Base-by-base conservation (phyloP, 2,329 filamentous ascomycete genomes). In the Botrytis paeoniae region DNA sequence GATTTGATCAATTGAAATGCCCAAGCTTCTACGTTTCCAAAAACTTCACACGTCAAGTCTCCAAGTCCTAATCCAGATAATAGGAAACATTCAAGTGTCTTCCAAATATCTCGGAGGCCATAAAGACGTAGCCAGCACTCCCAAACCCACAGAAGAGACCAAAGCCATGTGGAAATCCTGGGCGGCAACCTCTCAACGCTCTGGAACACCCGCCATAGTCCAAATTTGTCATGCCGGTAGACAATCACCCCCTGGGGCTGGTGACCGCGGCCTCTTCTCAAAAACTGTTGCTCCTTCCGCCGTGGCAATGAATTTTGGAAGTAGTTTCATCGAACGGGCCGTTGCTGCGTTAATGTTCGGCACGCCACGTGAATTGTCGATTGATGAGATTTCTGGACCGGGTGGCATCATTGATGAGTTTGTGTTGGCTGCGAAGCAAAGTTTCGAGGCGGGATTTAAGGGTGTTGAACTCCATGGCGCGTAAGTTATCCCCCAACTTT, bases 301-400 rank as follows among this genome's bases (percentile, higher is more conserved):
- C 0, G 78, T 87, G 0, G 81, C 82, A 0, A 66, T 88, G 22
- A 76, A 82, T 3, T 77, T 87, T 12, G 85, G 85, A 0, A 51
- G 79, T 0, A 81, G 83, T 0, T 22, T 83, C 4, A 4, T 86
- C 3, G 79, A 83, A 0, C 76, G 75, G 20, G 54, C 63, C 18
- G 62, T 59, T 18, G 79, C 78, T 4, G 70, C 71, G 0, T n/a
- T 87, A 0, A 59, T 84, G 0, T 87, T 88, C 70, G 86, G 87
- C 3, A 86, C 84, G 1, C 89, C 89, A 0, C 84, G 85, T 62
- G 89, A 85, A 69, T 88, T 92, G 86, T 86, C 83, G 0, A 41
- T 80, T 0, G 78, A 79, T 0, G 89, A 92, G 57, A 89, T 91
- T 61, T 88, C 0, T 83, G 89, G 69, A 29, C 48, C 48, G 8